Base-by-base conservation (phyloP, 306 rosid genomes). In the Quercus dentata region DNA sequence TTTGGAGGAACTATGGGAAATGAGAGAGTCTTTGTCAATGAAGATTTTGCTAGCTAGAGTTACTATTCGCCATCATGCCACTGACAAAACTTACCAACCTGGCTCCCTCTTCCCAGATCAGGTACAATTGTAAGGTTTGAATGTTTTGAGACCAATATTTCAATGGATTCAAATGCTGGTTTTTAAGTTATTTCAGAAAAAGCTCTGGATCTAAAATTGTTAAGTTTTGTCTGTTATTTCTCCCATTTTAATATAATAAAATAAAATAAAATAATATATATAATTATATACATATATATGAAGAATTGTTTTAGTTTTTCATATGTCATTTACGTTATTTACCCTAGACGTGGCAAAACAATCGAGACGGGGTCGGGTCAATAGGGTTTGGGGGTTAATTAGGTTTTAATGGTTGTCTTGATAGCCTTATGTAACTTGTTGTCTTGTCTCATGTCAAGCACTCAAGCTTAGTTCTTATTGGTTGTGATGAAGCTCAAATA, bases 31-130 rank as follows among this genome's bases (percentile, higher is more conserved):
- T 88, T 76, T 68, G 71, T 89, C 3, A 1, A 95, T 75, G 98
- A 90, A 80, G 99, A 92, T 83, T 95, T 95, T 82, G 30, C 84
- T 1, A 85, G 73, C 84, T 1, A 86, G 73, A 80, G 79, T 95
- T 76, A 91, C 90, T 3, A 58, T 95, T 84, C 98, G 96, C 75
- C 98, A 95, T 88, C 97, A 92, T 76, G 96, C 94, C 52, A 82
- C 54, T 73, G 97, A 95, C 92, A 95, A 89, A 87, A 92, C 98
- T 49, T 94, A 91, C 81, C 91, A 83, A 28, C 87, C 78, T 12
- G 97, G 97, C 75, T 77, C 91, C 73, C 94, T 92, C 58, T 51
- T 92, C 80, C 97, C 94, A 13, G 91, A 90, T 84, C 97, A 94
- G 97, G 98, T 92, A 83, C 71, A 79, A 41, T 59, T 58, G n/a